Evolutionary conservation across 305 asterid species (phyloP), one percentile per base, ranked within the genome.

Genomic region (Fraxinus floribunda): DNA sequence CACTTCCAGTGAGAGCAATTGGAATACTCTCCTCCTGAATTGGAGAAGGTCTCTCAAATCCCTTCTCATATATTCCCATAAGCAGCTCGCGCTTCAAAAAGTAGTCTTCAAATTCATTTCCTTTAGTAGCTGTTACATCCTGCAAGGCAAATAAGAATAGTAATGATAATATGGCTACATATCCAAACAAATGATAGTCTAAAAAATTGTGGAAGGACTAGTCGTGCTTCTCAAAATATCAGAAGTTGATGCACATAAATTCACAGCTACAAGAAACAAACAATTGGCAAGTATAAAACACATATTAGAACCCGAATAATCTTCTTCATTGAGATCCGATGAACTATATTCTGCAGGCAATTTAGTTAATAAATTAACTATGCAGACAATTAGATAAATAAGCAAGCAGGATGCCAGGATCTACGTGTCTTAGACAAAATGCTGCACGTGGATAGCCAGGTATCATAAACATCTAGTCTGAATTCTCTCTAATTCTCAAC

Each of bases 1-100:
- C 97, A 44, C 97, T 94, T 78, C 99, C 99, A 77, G 97, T 94
- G 62, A 95, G 93, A 35, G 95, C 98, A 87, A 95, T 95, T 36
- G 99, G 99, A 75, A 95, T 95, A 74, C 99, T 95, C 90, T 95
- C 99, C 91, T 95, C 99, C 82, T 95, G 99, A 80, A 95, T 95
- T 22, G 99, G 99, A 16, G 98, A 95, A 36, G 99, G 98, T 85
- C 94, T 91, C 83, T 95, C 99, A 81, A 95, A 95, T 30, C 99
- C 98, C 89, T 95, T 95, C 88, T 95, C 98, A 84, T 94, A 95
- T 89, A 95, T 95, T 74, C 98, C 98, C 98, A 95, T 94, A 78
- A 95, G 97, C 86, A 95, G 89, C 88, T 95, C 98, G 1, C 97
- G 97, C 87, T 95, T 94, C 89, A 95, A 88, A 85, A 95, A 95